A percentile compares a stretch with the other conserved stretches of the same genome.
phyloP scores from a whole-genome alignment of 2,329 filamentous ascomycete species.

The Dothistroma pini region DNA sequence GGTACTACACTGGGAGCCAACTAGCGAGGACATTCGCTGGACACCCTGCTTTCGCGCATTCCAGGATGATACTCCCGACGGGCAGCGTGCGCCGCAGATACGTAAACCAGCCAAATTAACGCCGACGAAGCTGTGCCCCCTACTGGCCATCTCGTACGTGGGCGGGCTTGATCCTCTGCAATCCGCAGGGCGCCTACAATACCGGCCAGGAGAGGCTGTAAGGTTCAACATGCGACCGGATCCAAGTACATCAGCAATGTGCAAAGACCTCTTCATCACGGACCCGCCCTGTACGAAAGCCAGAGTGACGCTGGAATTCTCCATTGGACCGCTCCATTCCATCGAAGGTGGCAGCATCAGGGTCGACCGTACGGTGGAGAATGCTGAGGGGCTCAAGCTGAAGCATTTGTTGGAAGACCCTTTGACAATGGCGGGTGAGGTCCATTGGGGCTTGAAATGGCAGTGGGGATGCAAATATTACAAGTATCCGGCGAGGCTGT shows the following conservation, averaged over 20 bases:
- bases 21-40: background rate
- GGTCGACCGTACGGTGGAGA: background rate
- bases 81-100: background rate
- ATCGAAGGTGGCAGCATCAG: background rate
- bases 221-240: background rate
- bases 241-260: background rate
- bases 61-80: background rate
- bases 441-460: background rate
- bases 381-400: background rate
- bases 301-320: background rate
- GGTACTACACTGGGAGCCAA: background rate
- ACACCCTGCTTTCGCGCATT: background rate
- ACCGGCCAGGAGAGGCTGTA: background rate
- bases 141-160: background rate
- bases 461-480: background rate
- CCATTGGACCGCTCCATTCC: background rate
- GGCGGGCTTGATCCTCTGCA: background rate
- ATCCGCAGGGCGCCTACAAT: background rate
- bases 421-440: background rate
- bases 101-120: background rate
- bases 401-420: background rate
- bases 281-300: constrained; percentile 5
- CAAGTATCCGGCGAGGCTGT: constrained; percentile 1
- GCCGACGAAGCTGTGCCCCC: background rate
- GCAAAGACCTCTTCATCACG: constrained; percentile 1